These are phyloP conservation scores for Lactarius akahatsu DNA, from an alignment of 768 basidiomycete genomes.

Conservation along the genomic window DNA sequence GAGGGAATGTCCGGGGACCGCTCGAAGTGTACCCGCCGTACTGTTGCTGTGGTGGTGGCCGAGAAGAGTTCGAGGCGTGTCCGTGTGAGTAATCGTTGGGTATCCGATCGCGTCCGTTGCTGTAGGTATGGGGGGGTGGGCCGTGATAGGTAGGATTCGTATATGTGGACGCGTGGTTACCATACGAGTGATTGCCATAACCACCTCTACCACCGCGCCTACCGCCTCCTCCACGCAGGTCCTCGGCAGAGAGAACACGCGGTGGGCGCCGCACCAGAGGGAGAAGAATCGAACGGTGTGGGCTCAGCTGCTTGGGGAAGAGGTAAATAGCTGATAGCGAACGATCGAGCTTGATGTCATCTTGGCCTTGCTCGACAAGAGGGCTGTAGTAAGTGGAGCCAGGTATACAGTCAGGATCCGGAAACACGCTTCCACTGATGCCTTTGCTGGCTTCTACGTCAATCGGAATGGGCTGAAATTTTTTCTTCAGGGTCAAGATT, in stretches of 20 bases:
- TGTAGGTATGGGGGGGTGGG: constrained; percentile 21
- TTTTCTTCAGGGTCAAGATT: constrained; percentile 16
- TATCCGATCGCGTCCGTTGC: constrained; percentile 30
- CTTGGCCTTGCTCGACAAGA: constrained; percentile 54
- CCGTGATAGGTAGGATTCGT: constrained; percentile 17
- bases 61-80: constrained; percentile 30
- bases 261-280: constrained; percentile 63
- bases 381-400: constrained; percentile 87
- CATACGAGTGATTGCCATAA: constrained; percentile 29
- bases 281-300: constrained; percentile 82
- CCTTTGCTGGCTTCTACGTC: constrained; percentile 71
- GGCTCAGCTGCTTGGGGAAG: constrained; percentile 83
- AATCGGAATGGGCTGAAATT: constrained; percentile 66
- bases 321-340: constrained; percentile 85
- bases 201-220: constrained; percentile 44
- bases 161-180: constrained; percentile 12
- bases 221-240: constrained; percentile 63
- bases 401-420: constrained; percentile 87
- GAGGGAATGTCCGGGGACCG: constrained; percentile 21
- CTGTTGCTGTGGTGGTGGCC: constrained; percentile 33
- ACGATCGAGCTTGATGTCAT: constrained; percentile 83
- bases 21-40: constrained; percentile 36
- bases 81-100: constrained; percentile 31
- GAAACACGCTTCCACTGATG: constrained; percentile 74
- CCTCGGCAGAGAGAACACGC: constrained; percentile 61